Base-by-base conservation (phyloP, 164 flowering plant species). In the Santalum album region DNA sequence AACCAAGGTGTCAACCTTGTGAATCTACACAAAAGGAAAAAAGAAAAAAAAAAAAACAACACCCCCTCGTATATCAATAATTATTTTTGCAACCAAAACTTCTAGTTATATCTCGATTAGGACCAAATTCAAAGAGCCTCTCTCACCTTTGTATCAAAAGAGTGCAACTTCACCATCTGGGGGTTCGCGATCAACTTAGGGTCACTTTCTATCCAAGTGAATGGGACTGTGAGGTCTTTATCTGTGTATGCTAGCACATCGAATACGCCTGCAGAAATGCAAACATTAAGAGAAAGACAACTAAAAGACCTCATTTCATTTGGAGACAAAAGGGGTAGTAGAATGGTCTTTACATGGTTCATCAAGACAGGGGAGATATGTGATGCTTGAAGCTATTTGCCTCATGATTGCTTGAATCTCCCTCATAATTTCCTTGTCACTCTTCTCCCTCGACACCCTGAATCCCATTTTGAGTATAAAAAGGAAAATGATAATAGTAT, bases 391-490 rank as follows among this genome's bases (percentile, higher is more conserved):
- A 17, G 90, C 90, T 53, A 90, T 87, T 77, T 94, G 95, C 25
- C 95, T 69, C 97, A 94, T 94, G 49, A 94, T 86, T 17, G 95
- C 97, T 70, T 90, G 99, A 48, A 90, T 94, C 65, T 94, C 99
- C 62, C 96, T 85, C 99, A 94, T 90, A 2, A 92, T 92, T 64
- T 92, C 99, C 54, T 89, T 92, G 61, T 92, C 99, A 72, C 97
- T 89, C 78, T 92, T 92, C 67, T 87, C 99, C 72, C 79, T 84
- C 23, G 95, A 83, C 25, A 80, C 90, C 21, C 99, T 92, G 74
- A 51, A 53, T 24, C n/a, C n/a, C n/a, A n/a, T n/a, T n/a, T n/a
- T n/a, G n/a, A n/a, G n/a, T n/a, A n/a, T n/a, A n/a, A n/a, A n/a
- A n/a, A n/a, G n/a, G n/a, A n/a, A n/a, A n/a, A n/a, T n/a, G n/a